Evolutionary conservation across 441 rosid species (phyloP).

Genomic region (Corymbia citriodora): DNA sequence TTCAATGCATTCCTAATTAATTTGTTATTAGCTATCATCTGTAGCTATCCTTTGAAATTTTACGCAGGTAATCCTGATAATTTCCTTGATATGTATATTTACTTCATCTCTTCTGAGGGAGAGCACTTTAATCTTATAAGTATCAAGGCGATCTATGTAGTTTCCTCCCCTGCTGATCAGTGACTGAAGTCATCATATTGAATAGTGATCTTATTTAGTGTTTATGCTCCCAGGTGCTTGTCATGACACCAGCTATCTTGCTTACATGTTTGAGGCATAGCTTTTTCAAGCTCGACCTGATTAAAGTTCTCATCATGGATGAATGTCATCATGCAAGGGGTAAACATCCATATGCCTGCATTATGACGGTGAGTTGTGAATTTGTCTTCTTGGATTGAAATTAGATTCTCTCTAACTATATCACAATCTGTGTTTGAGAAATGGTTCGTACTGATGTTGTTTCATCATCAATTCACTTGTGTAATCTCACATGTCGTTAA

Average conservation of each 20-base stretch:
- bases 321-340: conserved; percentile 92
- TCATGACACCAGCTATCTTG: conserved; percentile 93
- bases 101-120: background rate
- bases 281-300: conserved; percentile 47
- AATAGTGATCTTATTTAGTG: background rate
- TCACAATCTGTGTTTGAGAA: background rate
- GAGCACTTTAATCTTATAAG: background rate
- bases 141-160: background rate
- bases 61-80: background rate
- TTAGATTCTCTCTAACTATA: background rate
- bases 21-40: background rate
- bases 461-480: background rate
- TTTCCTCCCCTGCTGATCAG: background rate
- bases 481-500: background rate
- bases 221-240: conserved; percentile 57
- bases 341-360: conserved; percentile 68
- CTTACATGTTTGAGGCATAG: conserved; percentile 68
- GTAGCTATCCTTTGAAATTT: background rate
- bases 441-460: background rate
- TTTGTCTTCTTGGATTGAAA: background rate
- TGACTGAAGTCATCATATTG: background rate
- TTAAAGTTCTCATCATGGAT: conserved; percentile 83
- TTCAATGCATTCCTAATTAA: background rate
- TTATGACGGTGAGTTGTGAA: conserved; percentile 56
- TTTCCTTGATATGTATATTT: background rate